Evolutionary conservation across 495 filamentous ascomycete genomes (phyloP), one percentile per base, ranked within the genome.

Genomic region (Annulohypoxylon stygium): DNA sequence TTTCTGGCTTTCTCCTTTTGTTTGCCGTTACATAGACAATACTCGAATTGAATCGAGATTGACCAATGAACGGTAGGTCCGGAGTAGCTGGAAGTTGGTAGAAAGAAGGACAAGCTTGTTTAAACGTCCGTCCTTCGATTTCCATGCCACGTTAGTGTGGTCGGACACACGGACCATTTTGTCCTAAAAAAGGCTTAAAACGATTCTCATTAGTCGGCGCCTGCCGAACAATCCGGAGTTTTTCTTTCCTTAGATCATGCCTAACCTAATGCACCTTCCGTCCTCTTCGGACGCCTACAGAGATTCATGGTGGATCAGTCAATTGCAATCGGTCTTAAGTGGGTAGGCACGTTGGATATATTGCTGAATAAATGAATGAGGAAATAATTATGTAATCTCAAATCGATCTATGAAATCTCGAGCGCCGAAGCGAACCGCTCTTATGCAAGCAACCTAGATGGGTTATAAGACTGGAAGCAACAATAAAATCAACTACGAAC

Each of bases 181-280:
- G 26, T 18, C 10, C 11, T 47, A 10, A 41, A 14, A 43, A 14
- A 11, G 39, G 4, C 5, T 30, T 4, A 30, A 30, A 25, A 48
- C 2, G 34, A 14, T 50, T 68, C 33, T 61, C 33, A 58, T 67
- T 61, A 68, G 36, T 60, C 66, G 66, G 66, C 66, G 58, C 23
- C 65, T 63, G 60, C 65, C 54, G 45, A 67, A 69, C 53, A 66
- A 60, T 65, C 66, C 71, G 61, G 71, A 73, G 16, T 57, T 59
- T 23, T 33, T 58, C n/a, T 30, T 23, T 11, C 34, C 5, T n/a
- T 43, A 14, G 39, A 43, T 14, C 39, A 10, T 39, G 30, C 30
- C 30, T 30, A 30, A 30, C 30, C 30, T 30, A 39, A 10, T 9
- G 30, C n/a, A 23, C 33, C 9, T 59, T 41, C 33, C 55, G 18